A percentile compares a stretch with the other conserved stretches of the same genome.
Conservation (phyloP, 805 yeast genomes). For the Zygotorulaspora chibaensis region DNA sequence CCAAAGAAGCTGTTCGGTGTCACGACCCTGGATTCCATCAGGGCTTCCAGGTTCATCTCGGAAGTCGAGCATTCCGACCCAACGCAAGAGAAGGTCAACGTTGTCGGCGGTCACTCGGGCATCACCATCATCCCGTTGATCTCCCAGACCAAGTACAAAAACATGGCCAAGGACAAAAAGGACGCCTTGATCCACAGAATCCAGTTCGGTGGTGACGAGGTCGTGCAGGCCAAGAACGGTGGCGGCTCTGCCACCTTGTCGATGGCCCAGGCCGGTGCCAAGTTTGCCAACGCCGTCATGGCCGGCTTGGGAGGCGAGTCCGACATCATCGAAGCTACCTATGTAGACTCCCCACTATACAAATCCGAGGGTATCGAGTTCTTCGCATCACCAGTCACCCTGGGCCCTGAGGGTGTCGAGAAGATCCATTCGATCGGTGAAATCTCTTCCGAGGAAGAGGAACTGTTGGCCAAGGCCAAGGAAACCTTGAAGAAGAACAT, state of each 20-base stretch:
- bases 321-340: slow-evolving; percentile 64
- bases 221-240: slow-evolving; percentile 89
- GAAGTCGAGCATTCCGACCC: slow-evolving; percentile 57
- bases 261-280: slow-evolving; percentile 89
- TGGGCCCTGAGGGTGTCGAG: slow-evolving; percentile 87
- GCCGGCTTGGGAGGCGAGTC: slow-evolving; percentile 60
- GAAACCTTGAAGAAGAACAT: slow-evolving; percentile 89
- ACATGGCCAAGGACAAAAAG: slow-evolving; percentile 56
- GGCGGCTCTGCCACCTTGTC: slow-evolving; percentile 92
- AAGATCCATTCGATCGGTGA: slow-evolving; percentile 74
- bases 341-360: slow-evolving; percentile 77
- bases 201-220: slow-evolving; percentile 96
- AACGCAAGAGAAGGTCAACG: slow-evolving; percentile 69
- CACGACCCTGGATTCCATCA: slow-evolving; percentile 87
- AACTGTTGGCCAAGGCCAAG: slow-evolving; percentile 74
- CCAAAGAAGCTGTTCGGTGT: slow-evolving; percentile 93
- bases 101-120: slow-evolving; percentile 98
- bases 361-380: slow-evolving; percentile 88
- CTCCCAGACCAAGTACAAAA: slow-evolving; percentile 74
- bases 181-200: slow-evolving; percentile 75
- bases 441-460: slow-evolving; percentile 74
- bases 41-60: slow-evolving; percentile 82
- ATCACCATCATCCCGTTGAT: slow-evolving; percentile 90
- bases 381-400: slow-evolving; percentile 92
- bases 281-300: slow-evolving; percentile 62